Evolutionary conservation across 768 basidiomycete species (phyloP), one percentile per base, ranked within the genome.

Genomic region (Pulveroboletus frians): DNA sequence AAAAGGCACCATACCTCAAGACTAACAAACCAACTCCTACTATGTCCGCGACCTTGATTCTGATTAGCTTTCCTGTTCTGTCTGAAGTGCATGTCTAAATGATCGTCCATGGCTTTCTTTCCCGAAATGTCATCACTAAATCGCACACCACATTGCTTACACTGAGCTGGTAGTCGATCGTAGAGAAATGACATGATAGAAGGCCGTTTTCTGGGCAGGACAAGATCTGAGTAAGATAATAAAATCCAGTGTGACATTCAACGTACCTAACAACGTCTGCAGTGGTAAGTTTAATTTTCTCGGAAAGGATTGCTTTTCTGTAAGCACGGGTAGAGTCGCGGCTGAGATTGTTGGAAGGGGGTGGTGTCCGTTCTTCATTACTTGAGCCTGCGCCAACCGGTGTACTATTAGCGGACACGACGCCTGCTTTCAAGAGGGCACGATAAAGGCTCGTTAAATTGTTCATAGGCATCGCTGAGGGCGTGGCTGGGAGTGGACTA

Each of bases 71-170:
- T 88, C 51, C 86, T 80, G 62, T 97, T 98, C 65, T 95, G 87
- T 64, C 84, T 78, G 71, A 96, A 97, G 68, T 99, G 95, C 86
- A 90, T 88, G 66, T 99, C 95, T 59, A 98, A 76, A 64, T 99
- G 96, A 50, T 84, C 81, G 58, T 94, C 81, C 75, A 93, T 77
- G 34, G 71, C 75, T 64, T 82, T 85, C 71, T 85, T 90, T 52
- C 89, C 92, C 46, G 73, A 59, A 23, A 71, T 63, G 27, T 79
- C 81, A 57, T 90, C 88, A 41, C 85, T 72, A 68, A 94, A 95
- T 38, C 95, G 85, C 46, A 89, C 70, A 15, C 88, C 90, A 72
- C 95, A 99, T 61, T 97, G 94, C 70, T 85, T 92, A 76, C 95
- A 99, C 70, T 92, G 87, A 30, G 80, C 72, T 20, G 84, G 77